These are phyloP conservation scores for Cercospora sp. DNA, from an alignment of 2,329 filamentous ascomycete genomes.

Conservation along the genomic window DNA sequence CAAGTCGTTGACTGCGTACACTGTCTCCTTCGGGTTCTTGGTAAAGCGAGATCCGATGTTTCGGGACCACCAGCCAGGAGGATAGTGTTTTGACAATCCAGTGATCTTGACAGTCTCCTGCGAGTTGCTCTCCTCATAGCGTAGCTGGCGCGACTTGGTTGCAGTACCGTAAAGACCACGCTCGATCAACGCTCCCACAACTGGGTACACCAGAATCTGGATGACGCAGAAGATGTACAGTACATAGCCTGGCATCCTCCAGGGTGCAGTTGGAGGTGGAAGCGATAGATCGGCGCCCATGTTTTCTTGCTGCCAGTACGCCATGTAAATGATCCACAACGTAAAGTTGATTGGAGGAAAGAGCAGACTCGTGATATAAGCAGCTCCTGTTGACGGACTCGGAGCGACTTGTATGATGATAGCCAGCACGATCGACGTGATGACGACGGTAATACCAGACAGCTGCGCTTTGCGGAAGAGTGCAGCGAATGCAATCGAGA, in stretches of 20 bases:
- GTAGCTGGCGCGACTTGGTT: slow-evolving; percentile 53
- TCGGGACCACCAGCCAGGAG: slow-evolving; percentile 61
- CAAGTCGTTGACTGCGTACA: slow-evolving; percentile 76
- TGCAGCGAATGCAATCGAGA: slow-evolving; percentile 76
- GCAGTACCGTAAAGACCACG: slow-evolving; percentile 73
- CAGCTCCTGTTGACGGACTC: slow-evolving; percentile 61
- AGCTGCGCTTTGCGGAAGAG: slow-evolving; percentile 88
- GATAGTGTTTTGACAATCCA: slow-evolving; percentile 76
- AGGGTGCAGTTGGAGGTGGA: slow-evolving; percentile 59
- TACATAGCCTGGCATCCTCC: slow-evolving; percentile 69
- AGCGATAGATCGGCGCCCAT: slow-evolving; percentile 62
- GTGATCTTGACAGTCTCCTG: slow-evolving; percentile 66
- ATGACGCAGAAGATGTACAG: slow-evolving; percentile 76
- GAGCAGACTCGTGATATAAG: slow-evolving; percentile 69
- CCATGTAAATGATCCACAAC: slow-evolving; percentile 76
- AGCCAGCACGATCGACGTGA: slow-evolving; percentile 72
- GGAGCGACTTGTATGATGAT: slow-evolving; percentile 78
- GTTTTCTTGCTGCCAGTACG: slow-evolving; percentile 70
- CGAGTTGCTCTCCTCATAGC: slow-evolving; percentile 31
- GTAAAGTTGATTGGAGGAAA: slow-evolving; percentile 90
- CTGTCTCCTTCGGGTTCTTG: slow-evolving; percentile 59
- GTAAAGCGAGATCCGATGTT: slow-evolving; percentile 50
- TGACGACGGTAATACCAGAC: slow-evolving; percentile 76
- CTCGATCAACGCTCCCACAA: slow-evolving; percentile 75
- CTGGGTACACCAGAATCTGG: slow-evolving; percentile 75